Evolutionary conservation across 202 grass and related monocot species (phyloP).

Genomic region (Digitaria exilis): DNA sequence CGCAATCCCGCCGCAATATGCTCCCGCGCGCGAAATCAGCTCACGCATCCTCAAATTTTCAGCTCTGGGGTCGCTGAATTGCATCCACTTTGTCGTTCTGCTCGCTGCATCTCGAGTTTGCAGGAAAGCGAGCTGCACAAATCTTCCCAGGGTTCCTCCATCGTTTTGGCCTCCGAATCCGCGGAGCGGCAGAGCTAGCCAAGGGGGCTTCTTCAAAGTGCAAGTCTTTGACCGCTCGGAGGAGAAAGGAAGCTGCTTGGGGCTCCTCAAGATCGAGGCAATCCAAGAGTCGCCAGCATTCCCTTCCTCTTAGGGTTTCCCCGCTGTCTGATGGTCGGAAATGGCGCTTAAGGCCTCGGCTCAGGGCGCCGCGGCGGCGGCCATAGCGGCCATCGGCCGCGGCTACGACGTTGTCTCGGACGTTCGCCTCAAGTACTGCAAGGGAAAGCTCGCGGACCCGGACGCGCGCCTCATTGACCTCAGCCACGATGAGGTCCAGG

Average conservation of each 20-base stretch:
- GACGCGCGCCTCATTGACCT: slow-evolving; percentile 75
- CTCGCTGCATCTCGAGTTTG: neutral
- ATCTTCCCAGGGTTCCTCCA: neutral
- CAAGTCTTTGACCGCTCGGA: neutral
- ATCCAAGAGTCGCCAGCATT: neutral
- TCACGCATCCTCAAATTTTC: neutral
- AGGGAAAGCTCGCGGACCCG: slow-evolving; percentile 56
- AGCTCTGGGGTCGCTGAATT: neutral
- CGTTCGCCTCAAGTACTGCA: slow-evolving; percentile 89
- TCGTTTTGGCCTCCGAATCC: neutral
- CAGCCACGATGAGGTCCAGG: slow-evolving; percentile 51
- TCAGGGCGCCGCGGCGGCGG: slow-evolving; percentile 54
- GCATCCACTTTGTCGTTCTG: neutral
- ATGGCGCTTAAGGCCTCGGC: slow-evolving; percentile 73
- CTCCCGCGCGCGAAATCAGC: slow-evolving; percentile 11
- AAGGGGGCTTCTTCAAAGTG: neutral
- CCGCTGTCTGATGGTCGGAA: slow-evolving; percentile 20
- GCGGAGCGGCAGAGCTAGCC: neutral
- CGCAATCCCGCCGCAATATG: slow-evolving; percentile 20
- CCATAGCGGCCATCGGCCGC: slow-evolving; percentile 70
- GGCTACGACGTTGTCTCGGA: slow-evolving; percentile 83
- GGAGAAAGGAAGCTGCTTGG: slow-evolving; percentile 5
- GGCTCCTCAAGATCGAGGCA: neutral
- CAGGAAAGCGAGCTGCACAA: neutral
- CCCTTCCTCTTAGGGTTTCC: neutral